Evolutionary conservation across 345 rosid species (phyloP).

Genomic region (Salix dunnii): DNA sequence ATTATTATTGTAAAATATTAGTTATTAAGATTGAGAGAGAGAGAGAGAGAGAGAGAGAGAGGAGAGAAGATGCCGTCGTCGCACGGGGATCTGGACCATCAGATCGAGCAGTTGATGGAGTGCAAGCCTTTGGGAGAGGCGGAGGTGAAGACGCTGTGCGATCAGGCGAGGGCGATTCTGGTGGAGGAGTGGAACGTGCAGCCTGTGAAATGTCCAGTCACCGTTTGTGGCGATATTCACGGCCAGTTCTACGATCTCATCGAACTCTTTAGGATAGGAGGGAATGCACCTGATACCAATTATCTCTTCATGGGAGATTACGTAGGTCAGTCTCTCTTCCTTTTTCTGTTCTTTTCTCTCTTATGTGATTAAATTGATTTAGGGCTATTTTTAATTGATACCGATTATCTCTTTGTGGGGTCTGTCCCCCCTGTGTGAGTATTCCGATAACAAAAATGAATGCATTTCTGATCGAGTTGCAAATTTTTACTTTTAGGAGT

Average conservation of each 20-base stretch:
- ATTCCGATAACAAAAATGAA: not conserved
- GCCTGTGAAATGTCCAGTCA: slow-evolving; percentile 98
- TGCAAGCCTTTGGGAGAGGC: slow-evolving; percentile 87
- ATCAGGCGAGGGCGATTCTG: slow-evolving; percentile 89
- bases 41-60: not conserved
- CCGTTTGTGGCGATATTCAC: slow-evolving; percentile 98
- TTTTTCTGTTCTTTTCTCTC: not conserved
- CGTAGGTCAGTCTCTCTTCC: slow-evolving; percentile 58
- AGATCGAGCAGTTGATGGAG: slow-evolving; percentile 97
- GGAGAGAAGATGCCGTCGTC: slow-evolving; percentile 64
- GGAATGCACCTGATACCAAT: slow-evolving; percentile 92
- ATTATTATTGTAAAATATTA: not conserved
- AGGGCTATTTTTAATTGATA: not conserved
- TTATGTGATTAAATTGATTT: not conserved
- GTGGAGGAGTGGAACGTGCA: slow-evolving; percentile 99
- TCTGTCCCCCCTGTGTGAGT: too few species aligned
- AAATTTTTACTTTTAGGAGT: not conserved
- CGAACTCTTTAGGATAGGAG: slow-evolving; percentile 94
- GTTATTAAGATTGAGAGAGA: too few species aligned
- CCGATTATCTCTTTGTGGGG: not conserved
- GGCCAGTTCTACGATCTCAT: slow-evolving; percentile 97
- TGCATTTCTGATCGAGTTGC: not conserved
- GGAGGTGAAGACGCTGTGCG: slow-evolving; percentile 91
- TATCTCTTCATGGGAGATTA: slow-evolving; percentile 99
- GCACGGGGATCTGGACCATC: slow-evolving; percentile 94